These are phyloP conservation scores for Rosellinia necatrix DNA, from an alignment of 2,329 filamentous ascomycete species.

Conservation along the genomic window DNA sequence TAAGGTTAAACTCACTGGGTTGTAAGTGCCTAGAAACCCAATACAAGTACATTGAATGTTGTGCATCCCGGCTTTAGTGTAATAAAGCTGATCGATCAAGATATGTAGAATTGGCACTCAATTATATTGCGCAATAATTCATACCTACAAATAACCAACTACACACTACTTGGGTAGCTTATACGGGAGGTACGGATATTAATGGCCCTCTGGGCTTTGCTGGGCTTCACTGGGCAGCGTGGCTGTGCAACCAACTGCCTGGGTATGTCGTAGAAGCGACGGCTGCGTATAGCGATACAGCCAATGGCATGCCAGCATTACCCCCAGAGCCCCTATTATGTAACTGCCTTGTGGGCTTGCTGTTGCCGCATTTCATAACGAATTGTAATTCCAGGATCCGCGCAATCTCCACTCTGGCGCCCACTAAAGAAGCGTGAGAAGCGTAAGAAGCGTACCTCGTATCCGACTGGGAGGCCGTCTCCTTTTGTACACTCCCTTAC, in stretches of 20 bases:
- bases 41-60: too few species aligned
- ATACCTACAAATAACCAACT: too few species aligned
- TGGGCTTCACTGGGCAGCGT: slow-evolving; percentile 18
- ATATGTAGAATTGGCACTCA: too few species aligned
- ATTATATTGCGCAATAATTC: too few species aligned
- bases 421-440: neutral
- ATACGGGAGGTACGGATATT: too few species aligned
- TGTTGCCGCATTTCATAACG: slow-evolving; percentile 4
- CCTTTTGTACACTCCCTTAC: neutral
- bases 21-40: too few species aligned
- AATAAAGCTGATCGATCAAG: too few species aligned
- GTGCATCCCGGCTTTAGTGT: too few species aligned
- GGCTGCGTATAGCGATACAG: neutral
- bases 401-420: neutral
- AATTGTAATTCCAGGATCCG: slow-evolving; percentile 15
- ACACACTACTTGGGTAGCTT: too few species aligned
- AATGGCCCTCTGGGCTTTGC: slow-evolving; percentile 1
- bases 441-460: too few species aligned
- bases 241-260: slow-evolving; percentile 25
- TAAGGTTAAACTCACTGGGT: too few species aligned
- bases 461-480: neutral
- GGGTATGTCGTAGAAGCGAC: neutral
- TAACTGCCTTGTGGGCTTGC: neutral
- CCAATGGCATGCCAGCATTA: slow-evolving; percentile 8
- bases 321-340: slow-evolving; percentile 13